Conservation (phyloP, 345 rosid genomes). For the Schrenkiella parvula region DNA sequence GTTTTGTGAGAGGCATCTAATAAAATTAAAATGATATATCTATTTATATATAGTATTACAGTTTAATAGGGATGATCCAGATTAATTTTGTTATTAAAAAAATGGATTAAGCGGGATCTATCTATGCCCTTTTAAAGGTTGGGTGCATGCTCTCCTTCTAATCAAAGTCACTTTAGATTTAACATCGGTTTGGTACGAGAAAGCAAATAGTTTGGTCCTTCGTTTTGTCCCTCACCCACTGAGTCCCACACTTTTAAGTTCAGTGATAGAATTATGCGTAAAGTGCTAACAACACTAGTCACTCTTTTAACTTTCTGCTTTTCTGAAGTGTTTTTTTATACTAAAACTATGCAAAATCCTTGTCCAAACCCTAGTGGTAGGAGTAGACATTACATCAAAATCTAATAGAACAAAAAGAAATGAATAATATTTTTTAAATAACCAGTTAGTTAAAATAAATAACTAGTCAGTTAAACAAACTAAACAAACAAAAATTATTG, state of each 20-base stretch:
- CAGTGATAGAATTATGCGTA: neutral
- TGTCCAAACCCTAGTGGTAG: neutral
- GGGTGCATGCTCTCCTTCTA: neutral
- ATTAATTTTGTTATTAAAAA: neutral
- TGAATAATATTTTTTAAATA: neutral
- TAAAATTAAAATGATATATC: too few species aligned
- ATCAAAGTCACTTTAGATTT: constrained; percentile 4
- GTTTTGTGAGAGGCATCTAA: neutral
- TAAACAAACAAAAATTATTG: too few species aligned
- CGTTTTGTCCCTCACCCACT: neutral
- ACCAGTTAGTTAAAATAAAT: too few species aligned
- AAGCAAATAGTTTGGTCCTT: neutral
- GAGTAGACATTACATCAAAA: constrained; percentile 20
- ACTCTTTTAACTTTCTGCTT: constrained; percentile 1
- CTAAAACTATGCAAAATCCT: constrained; percentile 7
- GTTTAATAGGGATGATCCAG: too few species aligned
- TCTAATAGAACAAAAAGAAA: neutral
- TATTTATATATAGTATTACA: too few species aligned
- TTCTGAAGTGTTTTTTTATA: neutral
- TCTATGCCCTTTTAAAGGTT: neutral
- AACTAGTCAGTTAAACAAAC: too few species aligned
- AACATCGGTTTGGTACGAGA: constrained; percentile 18
- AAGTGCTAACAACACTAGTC: constrained; percentile 6
- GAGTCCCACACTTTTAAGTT: neutral
- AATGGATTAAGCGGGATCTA: neutral